A percentile compares a stretch with the other conserved stretches of the same genome.
phyloP scores from a whole-genome alignment of 441 rosid genomes.

The Euphorbia corollata region DNA sequence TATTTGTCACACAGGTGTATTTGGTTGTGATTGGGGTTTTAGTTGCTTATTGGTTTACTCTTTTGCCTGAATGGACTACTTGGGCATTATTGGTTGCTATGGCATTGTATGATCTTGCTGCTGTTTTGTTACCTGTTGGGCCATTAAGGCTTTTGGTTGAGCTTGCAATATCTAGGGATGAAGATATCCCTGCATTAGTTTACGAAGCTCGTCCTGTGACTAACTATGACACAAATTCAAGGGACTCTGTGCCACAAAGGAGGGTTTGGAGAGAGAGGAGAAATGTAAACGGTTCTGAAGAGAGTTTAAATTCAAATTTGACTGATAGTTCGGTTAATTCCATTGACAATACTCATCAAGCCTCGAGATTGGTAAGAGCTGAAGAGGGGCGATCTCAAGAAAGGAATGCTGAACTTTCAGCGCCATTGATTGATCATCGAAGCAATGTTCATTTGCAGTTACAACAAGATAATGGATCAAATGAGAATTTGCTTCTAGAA shows the following conservation, averaged over 20 bases:
- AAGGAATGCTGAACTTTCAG: conserved; percentile 41
- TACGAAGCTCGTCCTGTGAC: conserved; percentile 79
- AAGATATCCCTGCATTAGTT: conserved; percentile 87
- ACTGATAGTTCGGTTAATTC: conserved; percentile 17
- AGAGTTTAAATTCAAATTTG: conserved; percentile 21
- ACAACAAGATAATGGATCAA: conserved; percentile 18
- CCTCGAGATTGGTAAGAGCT: conserved; percentile 28
- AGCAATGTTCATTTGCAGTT: conserved; percentile 20
- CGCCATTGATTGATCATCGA: conserved; percentile 53
- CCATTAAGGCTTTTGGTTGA: conserved; percentile 79
- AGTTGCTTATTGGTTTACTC: conserved; percentile 88
- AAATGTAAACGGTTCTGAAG: conserved; percentile 21
- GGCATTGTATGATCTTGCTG: conserved; percentile 83
- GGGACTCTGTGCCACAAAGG: conserved; percentile 36
- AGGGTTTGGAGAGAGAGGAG: conserved; percentile 69
- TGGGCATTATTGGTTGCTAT: conserved; percentile 73
- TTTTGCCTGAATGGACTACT: conserved; percentile 91
- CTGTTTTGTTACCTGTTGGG: conserved; percentile 85
- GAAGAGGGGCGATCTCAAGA: conserved; percentile 34
- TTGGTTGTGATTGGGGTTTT: conserved; percentile 72
- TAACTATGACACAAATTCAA: conserved; percentile 29
- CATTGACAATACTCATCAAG: conserved; percentile 18
- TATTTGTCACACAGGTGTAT: conserved; percentile 69
- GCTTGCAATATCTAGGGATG: conserved; percentile 94
- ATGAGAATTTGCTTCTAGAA: conserved; percentile 52